Evolutionary conservation across 1,284 basidiomycete genomes (phyloP), one percentile per base, ranked within the genome.

Genomic region (Rhizoctonia solani): DNA sequence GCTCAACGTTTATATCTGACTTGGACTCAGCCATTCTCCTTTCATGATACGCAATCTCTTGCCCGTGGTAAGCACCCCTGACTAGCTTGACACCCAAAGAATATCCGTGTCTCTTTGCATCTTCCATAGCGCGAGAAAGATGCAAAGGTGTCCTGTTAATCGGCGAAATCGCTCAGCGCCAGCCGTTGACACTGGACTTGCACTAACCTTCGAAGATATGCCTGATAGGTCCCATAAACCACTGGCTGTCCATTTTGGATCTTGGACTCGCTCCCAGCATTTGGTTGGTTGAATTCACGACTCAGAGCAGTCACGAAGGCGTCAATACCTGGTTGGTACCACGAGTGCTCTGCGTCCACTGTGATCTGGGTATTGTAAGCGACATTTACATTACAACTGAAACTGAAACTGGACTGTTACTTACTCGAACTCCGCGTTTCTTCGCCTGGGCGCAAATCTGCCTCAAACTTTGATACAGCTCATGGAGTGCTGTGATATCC

Each of bases 31-130:
- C 54, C 23, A 67, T 8, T 30, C 54, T 29, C 42, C 47, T 67
- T 14, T 27, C 16, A 16, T 55, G 53, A 23, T 54, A 56, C 42
- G 42, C 79, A 50, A 86, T 74, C 75, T 98, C 96, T 66, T 89
- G 83, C 1, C 87, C 83, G 73, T 95, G 91, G 77, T 98, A 98
- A 1, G 95, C 95, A 0, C 95, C 96, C 25, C 96, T 87, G 34
- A 98, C 95, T 66, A 98, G 88, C 79, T 98, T 98, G 70, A 95
- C 87, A 16, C 95, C 95, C 1, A 98, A 83, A 0, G 89, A 82
- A 76, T 94, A 98, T 49, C 84, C 82, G 72, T 87, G 81, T 52
- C 76, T 77, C 70, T 85, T 81, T 6, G 95, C 90, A 66, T 92
- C 87, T n/a, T 79, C 78, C 50, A 95, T 77, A 34, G 87, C 84